phyloP scores from a whole-genome alignment of 495 filamentous ascomycete species.

The Trichoderma asperelloides region DNA sequence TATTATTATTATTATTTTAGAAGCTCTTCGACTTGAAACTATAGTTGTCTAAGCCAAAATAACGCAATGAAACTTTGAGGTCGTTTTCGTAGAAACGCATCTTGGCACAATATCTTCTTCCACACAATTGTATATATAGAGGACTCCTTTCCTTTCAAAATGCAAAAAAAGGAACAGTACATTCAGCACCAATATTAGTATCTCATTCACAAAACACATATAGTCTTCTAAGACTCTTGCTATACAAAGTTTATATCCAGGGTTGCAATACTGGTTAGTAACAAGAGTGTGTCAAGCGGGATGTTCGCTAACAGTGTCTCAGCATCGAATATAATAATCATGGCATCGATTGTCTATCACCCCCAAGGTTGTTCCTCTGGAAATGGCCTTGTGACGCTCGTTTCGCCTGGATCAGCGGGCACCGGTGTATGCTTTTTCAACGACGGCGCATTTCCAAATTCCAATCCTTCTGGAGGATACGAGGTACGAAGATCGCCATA shows the following conservation, averaged over 20 bases:
- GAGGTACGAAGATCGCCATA: not conserved
- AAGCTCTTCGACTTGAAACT: not conserved
- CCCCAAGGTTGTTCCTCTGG: not conserved
- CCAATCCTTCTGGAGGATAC: not conserved
- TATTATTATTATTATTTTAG: not conserved
- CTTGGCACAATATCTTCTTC: not conserved
- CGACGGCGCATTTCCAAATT: not conserved
- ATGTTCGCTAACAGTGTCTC: too few relatives aligned
- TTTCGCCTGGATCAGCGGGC: not conserved
- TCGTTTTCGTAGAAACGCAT: not conserved
- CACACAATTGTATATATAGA: not conserved
- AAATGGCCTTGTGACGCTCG: not conserved
- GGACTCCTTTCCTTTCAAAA: not conserved
- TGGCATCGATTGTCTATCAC: not conserved
- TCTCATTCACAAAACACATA: not conserved
- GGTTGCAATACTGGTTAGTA: not conserved
- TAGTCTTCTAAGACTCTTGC: not conserved
- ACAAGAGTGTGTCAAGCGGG: too few relatives aligned
- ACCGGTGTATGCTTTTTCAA: not conserved
- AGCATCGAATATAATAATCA: not conserved
- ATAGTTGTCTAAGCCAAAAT: not conserved
- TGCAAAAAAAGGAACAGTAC: not conserved
- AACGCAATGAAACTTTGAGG: not conserved
- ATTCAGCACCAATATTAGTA: not conserved
- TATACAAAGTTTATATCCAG: not conserved